phyloP scores from a whole-genome alignment of 805 yeast genomes.

The Wickerhamomyces xylosicus region DNA sequence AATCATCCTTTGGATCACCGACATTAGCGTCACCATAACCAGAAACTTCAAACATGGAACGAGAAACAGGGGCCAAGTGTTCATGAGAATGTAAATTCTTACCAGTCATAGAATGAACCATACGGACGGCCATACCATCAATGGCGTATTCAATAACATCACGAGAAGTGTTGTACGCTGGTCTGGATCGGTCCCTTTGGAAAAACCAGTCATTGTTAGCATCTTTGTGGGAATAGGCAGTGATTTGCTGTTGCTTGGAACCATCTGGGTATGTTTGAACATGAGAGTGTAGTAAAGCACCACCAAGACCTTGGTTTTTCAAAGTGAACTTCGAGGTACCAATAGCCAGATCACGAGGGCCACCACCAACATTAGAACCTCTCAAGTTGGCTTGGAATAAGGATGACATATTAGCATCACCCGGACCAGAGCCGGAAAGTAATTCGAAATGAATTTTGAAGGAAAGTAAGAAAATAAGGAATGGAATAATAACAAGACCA shows the following conservation, averaged over 20 bases:
- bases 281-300: conserved; percentile 71
- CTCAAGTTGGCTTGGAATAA: conserved; percentile 70
- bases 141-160: conserved; percentile 22
- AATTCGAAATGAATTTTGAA: conserved; percentile 73
- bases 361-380: conserved; percentile 52
- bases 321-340: conserved; percentile 39
- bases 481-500: conserved; percentile 57
- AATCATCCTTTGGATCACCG: conserved; percentile 70
- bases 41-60: conserved; percentile 67
- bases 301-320: conserved; percentile 62
- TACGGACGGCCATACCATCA: conserved; percentile 53
- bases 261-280: conserved; percentile 66
- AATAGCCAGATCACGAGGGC: conserved; percentile 57
- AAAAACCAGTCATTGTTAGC: conserved; percentile 60
- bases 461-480: conserved; percentile 47
- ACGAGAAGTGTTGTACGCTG: conserved; percentile 16
- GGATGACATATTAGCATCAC: conserved; percentile 71
- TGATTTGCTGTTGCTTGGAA: conserved; percentile 66
- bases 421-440: conserved; percentile 69
- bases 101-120: conserved; percentile 51
- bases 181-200: conserved; percentile 47
- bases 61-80: conserved; percentile 54
- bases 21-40: conserved; percentile 56
- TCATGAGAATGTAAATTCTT: conserved; percentile 67
- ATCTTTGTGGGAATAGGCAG: conserved; percentile 72